Conservation (phyloP, 257 asterid species). For the Mentha longifolia region DNA sequence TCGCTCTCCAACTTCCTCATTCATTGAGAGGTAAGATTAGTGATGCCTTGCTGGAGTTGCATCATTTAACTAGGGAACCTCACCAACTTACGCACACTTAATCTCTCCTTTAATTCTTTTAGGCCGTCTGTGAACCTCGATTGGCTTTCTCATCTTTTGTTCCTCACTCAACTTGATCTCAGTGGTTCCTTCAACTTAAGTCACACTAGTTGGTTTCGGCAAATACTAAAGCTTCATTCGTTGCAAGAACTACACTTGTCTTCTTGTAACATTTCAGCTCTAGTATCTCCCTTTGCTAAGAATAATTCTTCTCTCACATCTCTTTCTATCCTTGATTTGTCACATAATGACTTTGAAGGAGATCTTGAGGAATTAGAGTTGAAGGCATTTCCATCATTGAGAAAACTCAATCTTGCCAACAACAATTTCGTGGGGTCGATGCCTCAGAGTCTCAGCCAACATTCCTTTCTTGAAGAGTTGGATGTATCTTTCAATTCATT, state of each 20-base stretch:
- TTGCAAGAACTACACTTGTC: conserved; percentile 13
- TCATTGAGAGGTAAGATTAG: conserved; percentile 37
- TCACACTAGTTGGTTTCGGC: conserved; percentile 1
- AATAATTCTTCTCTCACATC: no score
- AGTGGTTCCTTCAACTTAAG: neutral
- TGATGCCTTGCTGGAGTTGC: conserved; percentile 34
- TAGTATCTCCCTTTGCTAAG: no score
- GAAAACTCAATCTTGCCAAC: no score
- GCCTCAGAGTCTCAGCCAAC: conserved; percentile 27
- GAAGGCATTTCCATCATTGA: no score
- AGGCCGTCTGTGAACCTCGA: neutral
- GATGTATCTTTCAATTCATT: conserved; percentile 32
- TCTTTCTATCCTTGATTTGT: conserved; percentile 1
- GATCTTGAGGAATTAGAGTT: neutral
- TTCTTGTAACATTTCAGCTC: conserved; percentile 20
- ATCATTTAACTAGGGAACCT: conserved; percentile 27
- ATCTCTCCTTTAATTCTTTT: neutral
- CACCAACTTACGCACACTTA: conserved; percentile 24
- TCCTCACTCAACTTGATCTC: neutral
- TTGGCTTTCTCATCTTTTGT: conserved; percentile 31
- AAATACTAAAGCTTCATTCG: conserved; percentile 9
- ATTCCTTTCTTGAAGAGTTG: conserved; percentile 28
- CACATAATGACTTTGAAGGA: neutral
- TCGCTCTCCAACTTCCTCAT: no score
- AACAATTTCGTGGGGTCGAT: no score